Evolutionary conservation across 1,284 basidiomycete species (phyloP), one percentile per base, ranked within the genome.

Genomic region (Trichosporon faecale): DNA sequence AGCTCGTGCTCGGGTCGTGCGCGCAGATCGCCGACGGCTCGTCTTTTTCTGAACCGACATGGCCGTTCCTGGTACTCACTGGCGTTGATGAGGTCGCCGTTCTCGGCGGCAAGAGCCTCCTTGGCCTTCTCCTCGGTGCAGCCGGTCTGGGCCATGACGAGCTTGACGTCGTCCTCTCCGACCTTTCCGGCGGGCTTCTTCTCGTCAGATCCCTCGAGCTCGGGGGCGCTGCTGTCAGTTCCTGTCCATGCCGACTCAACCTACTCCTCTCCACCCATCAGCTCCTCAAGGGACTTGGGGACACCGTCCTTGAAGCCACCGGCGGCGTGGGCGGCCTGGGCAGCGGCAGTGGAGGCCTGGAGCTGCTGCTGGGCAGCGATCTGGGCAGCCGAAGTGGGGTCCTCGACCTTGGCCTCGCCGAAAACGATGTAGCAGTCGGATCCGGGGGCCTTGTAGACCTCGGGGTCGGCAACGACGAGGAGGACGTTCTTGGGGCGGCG

Each of bases 371-470:
- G 91, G 73, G 93, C 91, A 71, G 88, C 88, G 71, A 95, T 84
- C 83, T 94, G 92, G 71, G 92, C 91, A 77, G 91, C 89, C 64
- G 90, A 88, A 84, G 90, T 91, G 88, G 93, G 92, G 84, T 98
- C 95, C 86, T 98, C 95, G 76, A 93, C 89, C 91, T 95, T 97
- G 76, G 94, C 95, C 87, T 99, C 96, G 77, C 96, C 96, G 78
- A 98, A 99, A 75, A 99, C 94, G 82, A 99, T 94, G 88, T 99
- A 98, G 85, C 92, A 94, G 85, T 99, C 97, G 79, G 93, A 95
- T 85, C 93, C 93, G 66, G 92, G 90, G 66, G 94, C 95, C 88
- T 98, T 98, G 91, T 94, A 99, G 67, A 99, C 96, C 77, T 99
- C 96, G 67, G 97, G 96, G 71, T 91, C 87, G 72, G 93, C 89